These are phyloP conservation scores for Fusarium xyrophilum DNA, from an alignment of 2,329 filamentous ascomycete genomes.

Conservation along the genomic window DNA sequence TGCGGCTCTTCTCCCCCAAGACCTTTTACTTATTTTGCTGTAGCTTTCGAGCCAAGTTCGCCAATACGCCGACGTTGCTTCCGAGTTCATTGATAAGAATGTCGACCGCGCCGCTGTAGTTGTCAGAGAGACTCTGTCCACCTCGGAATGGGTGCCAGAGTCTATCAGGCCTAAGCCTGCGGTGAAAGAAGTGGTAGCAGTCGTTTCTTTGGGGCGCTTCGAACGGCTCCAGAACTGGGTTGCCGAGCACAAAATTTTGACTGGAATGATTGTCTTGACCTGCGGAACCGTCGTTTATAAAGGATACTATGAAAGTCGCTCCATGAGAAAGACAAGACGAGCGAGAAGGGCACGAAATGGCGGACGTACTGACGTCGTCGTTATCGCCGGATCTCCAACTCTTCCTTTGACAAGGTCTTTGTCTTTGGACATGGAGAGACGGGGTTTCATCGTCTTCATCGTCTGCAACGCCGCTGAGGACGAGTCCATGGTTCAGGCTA, in stretches of 20 bases:
- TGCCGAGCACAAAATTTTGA: slow-evolving; percentile 73
- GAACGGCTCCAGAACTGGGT: slow-evolving; percentile 75
- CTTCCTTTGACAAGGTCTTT: slow-evolving; percentile 85
- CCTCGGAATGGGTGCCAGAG: slow-evolving; percentile 76
- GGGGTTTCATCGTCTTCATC: slow-evolving; percentile 92
- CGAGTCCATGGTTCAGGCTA: slow-evolving; percentile 76
- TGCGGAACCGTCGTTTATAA: slow-evolving; percentile 69
- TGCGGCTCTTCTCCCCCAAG: not conserved
- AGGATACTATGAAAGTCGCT: slow-evolving; percentile 58
- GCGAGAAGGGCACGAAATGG: slow-evolving; percentile 83
- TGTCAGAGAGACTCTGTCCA: slow-evolving; percentile 72
- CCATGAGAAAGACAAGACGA: slow-evolving; percentile 71
- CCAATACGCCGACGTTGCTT: slow-evolving; percentile 74
- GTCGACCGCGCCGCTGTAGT: slow-evolving; percentile 77
- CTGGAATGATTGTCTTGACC: slow-evolving; percentile 73
- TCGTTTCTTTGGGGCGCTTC: slow-evolving; percentile 47
- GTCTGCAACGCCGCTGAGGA: slow-evolving; percentile 87
- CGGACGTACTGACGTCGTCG: slow-evolving; percentile 82
- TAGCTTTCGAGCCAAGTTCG: slow-evolving; percentile 69
- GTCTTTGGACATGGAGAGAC: slow-evolving; percentile 83
- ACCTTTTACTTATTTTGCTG: slow-evolving; percentile 15
- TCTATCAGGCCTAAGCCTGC: slow-evolving; percentile 67
- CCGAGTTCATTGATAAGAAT: slow-evolving; percentile 80
- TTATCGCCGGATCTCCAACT: slow-evolving; percentile 86
- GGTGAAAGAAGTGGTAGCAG: slow-evolving; percentile 44